A percentile compares a stretch with the other conserved stretches of the same genome.
phyloP scores from a whole-genome alignment of 2,329 filamentous ascomycete genomes.

The Amphichorda felina region DNA sequence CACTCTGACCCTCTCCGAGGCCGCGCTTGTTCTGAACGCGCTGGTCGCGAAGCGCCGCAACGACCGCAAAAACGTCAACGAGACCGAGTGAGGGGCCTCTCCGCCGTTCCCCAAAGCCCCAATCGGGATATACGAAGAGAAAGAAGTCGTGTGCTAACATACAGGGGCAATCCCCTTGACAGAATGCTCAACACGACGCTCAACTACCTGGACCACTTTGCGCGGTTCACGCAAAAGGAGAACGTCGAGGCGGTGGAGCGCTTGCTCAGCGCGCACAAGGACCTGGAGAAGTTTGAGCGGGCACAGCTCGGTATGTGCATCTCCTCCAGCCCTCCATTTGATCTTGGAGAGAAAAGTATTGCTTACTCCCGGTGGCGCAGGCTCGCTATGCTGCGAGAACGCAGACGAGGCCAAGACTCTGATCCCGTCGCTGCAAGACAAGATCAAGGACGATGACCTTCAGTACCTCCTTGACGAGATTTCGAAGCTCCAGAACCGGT shows the following conservation, averaged over 20 bases:
- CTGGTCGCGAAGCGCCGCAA: constrained; percentile 70
- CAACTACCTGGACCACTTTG: constrained; percentile 89
- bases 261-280: constrained; percentile 65
- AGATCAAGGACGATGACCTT: constrained; percentile 82
- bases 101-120: background rate
- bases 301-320: constrained; percentile 70
- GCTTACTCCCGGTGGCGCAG: constrained; percentile 42
- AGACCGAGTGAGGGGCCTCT: constrained; percentile 56
- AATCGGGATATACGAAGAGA: background rate
- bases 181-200: constrained; percentile 78
- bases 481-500: constrained; percentile 51
- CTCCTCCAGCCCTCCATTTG: background rate
- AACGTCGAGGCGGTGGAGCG: constrained; percentile 91
- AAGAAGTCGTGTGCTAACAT: background rate
- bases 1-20: constrained; percentile 85
- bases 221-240: constrained; percentile 89
- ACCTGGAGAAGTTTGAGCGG: constrained; percentile 84
- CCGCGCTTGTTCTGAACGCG: constrained; percentile 82
- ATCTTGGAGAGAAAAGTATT: constrained; percentile 1
- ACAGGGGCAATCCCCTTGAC: background rate
- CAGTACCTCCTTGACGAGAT: constrained; percentile 85
- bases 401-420: constrained; percentile 94
- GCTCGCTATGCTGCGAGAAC: constrained; percentile 82
- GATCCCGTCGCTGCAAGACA: constrained; percentile 78
- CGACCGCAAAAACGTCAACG: constrained; percentile 71